Evolutionary conservation across 169 alveolate genomes (phyloP), one percentile per base, ranked within the genome.

Genomic region (Cryptosporidium andersoni): DNA sequence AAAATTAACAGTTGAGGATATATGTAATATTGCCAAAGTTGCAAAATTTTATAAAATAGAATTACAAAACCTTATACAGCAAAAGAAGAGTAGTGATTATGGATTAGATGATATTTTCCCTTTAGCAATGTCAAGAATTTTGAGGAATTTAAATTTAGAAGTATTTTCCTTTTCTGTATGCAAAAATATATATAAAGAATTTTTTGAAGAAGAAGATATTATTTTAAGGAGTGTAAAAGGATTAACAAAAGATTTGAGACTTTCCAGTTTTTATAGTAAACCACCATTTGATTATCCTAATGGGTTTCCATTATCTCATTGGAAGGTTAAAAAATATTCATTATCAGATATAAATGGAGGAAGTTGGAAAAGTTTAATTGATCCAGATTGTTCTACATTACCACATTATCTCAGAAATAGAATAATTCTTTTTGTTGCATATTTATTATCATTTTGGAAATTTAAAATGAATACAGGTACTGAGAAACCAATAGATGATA

Each of bases 281-380:
- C 85, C 85, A 56, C 85, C 68, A 34, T 74, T 74, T 39, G 60
- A 63, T 62, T 74, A 58, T 58, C 40, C 55, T 43, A 48, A 66
- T 4, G 60, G 48, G 3, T 36, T 62, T 2, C n/a, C 36, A 16
- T 74, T 74, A 47, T 58, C n/a, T 12, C 68, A 58, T 49, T 25
- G 25, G 25, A 25, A 25, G 25, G 25, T 25, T 36, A 25, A 14
- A 74, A 60, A 12, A 60, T 58, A 36, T 55, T 68, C 67, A 43
- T 55, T 48, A 34, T 45, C 2, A 68, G 64, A 36, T 5, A 60
- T 1, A 53, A 51, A n/a, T 42, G 37, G n/a, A 25, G 39, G 1
- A 5, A 55, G 49, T 43, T 74, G 85, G 85, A 58, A 45, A 5
- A 4, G 52, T 11, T 55, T 74, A 12, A 39, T 37, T 8, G 11